A percentile compares a stretch with the other conserved stretches of the same genome.
These are phyloP conservation scores for Lunularia cruciata DNA, from an alignment of 225 moss, liverwort and hornwort species.

Conservation along the genomic window DNA sequence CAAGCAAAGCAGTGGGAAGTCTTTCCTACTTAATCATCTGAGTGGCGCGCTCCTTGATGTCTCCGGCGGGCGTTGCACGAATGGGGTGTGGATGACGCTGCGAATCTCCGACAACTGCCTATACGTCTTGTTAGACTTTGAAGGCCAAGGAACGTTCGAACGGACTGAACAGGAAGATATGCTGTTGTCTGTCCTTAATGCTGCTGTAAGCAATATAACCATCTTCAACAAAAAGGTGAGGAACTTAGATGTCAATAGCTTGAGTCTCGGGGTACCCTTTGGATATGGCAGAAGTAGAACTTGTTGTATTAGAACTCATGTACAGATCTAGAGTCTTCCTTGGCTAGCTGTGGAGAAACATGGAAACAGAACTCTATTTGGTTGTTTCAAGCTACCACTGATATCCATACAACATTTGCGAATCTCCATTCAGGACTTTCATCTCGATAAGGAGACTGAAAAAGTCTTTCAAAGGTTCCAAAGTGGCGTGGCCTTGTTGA, in stretches of 20 bases:
- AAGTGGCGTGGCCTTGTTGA: slow-evolving; percentile 40
- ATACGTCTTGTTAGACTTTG: slow-evolving; percentile 66
- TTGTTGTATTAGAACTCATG: background rate
- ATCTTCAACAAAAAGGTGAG: slow-evolving; percentile 61
- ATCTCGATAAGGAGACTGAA: slow-evolving; percentile 47
- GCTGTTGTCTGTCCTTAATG: slow-evolving; percentile 64
- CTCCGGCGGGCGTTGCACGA: slow-evolving; percentile 64
- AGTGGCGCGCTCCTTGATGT: slow-evolving; percentile 68
- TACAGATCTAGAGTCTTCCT: background rate
- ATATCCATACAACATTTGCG: background rate
- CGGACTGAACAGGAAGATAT: slow-evolving; percentile 75
- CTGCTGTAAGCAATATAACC: slow-evolving; percentile 61
- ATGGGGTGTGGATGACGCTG: slow-evolving; percentile 73
- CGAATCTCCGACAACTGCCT: slow-evolving; percentile 43
- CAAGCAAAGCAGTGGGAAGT: slow-evolving; percentile 72
- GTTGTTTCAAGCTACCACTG: background rate
- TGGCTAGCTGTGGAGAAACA: background rate
- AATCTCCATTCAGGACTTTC: slow-evolving; percentile 36
- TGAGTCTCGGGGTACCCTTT: too few relatives aligned
- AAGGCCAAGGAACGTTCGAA: slow-evolving; percentile 66
- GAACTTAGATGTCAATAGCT: too few relatives aligned
- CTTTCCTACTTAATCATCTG: slow-evolving; percentile 59
- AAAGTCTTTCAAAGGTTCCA: slow-evolving; percentile 47
- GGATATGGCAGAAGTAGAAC: background rate
- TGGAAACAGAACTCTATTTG: too few relatives aligned